Evolutionary conservation across 2,329 filamentous ascomycete genomes (phyloP).

Genomic region (Trichoderma harzianum): DNA sequence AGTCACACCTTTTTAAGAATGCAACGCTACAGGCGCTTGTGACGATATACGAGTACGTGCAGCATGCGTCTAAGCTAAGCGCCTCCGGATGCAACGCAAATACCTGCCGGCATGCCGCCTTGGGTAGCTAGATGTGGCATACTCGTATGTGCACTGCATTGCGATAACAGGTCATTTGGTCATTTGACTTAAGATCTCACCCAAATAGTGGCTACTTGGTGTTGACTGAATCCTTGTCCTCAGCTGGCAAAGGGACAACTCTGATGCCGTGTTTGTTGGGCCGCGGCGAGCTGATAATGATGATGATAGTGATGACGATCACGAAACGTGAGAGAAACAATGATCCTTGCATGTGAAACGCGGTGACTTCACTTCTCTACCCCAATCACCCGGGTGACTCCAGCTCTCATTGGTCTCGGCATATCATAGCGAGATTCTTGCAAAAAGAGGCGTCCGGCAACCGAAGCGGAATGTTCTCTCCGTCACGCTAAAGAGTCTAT

Average conservation of each 20-base stretch:
- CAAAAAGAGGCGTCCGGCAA: background rate
- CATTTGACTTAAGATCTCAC: background rate
- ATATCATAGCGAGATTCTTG: background rate
- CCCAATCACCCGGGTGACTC: background rate
- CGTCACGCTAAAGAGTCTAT: background rate
- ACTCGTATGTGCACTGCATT: background rate
- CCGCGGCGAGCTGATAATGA: background rate
- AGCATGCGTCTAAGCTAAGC: background rate
- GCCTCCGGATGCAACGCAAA: background rate
- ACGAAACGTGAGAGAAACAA: background rate
- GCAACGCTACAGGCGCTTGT: background rate
- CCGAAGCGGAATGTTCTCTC: background rate
- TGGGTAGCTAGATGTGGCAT: background rate
- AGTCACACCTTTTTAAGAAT: background rate
- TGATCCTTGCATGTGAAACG: background rate
- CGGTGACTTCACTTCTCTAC: background rate
- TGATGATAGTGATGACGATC: background rate
- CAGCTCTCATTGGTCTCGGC: background rate
- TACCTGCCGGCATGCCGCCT: background rate
- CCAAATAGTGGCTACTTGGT: background rate
- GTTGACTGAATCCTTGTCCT: background rate
- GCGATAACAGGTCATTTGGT: background rate
- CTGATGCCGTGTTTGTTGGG: background rate
- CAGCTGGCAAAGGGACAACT: background rate
- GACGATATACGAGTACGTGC: background rate